Conservation (phyloP, 345 rosid species). For the Sonneratia alba region DNA sequence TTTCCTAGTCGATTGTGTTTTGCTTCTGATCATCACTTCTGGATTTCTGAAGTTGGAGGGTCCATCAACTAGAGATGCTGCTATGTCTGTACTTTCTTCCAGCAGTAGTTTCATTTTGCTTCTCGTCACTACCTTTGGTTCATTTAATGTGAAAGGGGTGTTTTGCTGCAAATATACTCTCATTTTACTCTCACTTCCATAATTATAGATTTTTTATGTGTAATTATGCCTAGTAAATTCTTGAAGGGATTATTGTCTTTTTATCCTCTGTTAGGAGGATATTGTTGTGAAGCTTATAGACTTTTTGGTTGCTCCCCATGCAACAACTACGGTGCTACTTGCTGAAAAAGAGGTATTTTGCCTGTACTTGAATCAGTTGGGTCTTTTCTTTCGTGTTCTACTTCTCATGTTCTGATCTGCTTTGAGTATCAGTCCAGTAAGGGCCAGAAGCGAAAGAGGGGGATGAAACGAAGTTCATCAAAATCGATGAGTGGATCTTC, state of each 20-base stretch:
- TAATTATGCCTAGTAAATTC: not conserved
- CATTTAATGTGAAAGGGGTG: too few species aligned
- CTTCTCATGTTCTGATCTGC: constrained; percentile 2
- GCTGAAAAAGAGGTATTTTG: constrained; percentile 43
- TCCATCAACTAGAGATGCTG: not conserved
- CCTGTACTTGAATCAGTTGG: not conserved
- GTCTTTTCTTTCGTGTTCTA: not conserved
- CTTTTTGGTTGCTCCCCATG: constrained; percentile 75
- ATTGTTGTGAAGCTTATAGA: constrained; percentile 51
- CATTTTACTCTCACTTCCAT: too few species aligned
- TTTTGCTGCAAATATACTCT: too few species aligned
- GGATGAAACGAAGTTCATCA: constrained; percentile 33
- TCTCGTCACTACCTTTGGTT: too few species aligned
- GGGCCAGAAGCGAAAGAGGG: constrained; percentile 71
- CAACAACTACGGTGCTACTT: constrained; percentile 49
- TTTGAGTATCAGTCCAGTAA: constrained; percentile 36
- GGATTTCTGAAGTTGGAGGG: not conserved
- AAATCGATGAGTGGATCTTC: constrained; percentile 40
- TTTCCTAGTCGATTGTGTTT: not conserved
- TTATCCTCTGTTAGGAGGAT: constrained; percentile 56
- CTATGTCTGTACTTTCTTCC: not conserved
- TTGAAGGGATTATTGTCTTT: not conserved
- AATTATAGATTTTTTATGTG: too few species aligned
- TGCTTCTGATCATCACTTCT: not conserved
- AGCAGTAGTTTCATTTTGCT: too few species aligned